These are phyloP conservation scores for Capronia coronata DNA, from an alignment of 2,329 filamentous ascomycete genomes.

Conservation along the genomic window DNA sequence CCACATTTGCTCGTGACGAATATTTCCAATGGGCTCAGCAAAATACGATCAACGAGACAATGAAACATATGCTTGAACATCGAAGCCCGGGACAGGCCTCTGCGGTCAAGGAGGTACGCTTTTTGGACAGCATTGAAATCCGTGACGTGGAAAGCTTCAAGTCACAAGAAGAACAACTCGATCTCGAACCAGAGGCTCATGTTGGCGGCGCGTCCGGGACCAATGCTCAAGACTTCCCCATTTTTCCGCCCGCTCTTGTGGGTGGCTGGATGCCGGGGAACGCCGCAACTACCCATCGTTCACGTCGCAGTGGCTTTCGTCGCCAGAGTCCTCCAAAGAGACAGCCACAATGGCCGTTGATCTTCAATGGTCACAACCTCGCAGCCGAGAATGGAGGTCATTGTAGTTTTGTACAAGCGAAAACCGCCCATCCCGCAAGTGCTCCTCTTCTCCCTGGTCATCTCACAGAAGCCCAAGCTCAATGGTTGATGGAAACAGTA, in stretches of 20 bases:
- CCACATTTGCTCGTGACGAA: constrained; percentile 22
- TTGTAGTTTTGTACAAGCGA: constrained; percentile 22
- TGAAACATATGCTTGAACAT: constrained; percentile 12
- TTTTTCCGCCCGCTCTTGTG: neutral
- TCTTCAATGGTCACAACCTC: constrained; percentile 31
- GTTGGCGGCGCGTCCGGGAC: constrained; percentile 7
- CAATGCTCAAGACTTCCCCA: neutral
- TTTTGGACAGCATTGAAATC: constrained; percentile 10
- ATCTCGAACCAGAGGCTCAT: constrained; percentile 14
- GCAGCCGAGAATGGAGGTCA: constrained; percentile 24
- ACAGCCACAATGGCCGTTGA: constrained; percentile 27
- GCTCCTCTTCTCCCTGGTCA: constrained; percentile 47
- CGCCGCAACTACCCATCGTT: neutral
- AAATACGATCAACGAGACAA: constrained; percentile 26
- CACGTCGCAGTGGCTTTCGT: neutral
- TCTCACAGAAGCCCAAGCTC: constrained; percentile 58
- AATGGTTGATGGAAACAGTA: constrained; percentile 61
- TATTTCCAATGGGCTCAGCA: constrained; percentile 27
- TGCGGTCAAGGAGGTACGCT: constrained; percentile 8
- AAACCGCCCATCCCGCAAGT: constrained; percentile 26
- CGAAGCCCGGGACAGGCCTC: neutral
- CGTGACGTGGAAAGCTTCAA: constrained; percentile 25
- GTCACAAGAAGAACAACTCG: constrained; percentile 13
- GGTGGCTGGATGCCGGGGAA: neutral
- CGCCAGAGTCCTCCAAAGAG: neutral